These are phyloP conservation scores for Hansenula lynferdii DNA, from an alignment of 1,139 yeast species.

Conservation along the genomic window DNA sequence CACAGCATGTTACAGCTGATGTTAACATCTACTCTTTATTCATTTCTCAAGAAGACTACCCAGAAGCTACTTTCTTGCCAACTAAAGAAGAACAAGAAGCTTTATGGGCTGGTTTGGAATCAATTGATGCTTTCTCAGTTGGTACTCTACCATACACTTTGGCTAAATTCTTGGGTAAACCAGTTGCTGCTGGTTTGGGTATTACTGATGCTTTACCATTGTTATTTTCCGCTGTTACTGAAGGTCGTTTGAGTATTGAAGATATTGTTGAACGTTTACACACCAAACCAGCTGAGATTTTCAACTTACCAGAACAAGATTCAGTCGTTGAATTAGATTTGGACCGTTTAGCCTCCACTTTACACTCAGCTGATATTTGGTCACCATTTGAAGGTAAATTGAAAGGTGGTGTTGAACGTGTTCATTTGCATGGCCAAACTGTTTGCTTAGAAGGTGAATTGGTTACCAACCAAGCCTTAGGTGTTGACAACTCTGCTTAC, in stretches of 20 bases:
- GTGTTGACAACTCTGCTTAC: constrained; percentile 44
- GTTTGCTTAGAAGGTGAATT: constrained; percentile 81
- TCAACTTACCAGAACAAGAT: constrained; percentile 79
- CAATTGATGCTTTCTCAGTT: constrained; percentile 82
- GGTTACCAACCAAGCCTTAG: constrained; percentile 52
- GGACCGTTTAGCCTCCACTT: constrained; percentile 55
- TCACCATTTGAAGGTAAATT: constrained; percentile 52
- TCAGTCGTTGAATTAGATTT: constrained; percentile 75
- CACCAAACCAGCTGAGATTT: constrained; percentile 76
- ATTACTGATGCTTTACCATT: constrained; percentile 78
- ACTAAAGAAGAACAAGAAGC: constrained; percentile 74
- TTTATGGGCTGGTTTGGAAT: constrained; percentile 71
- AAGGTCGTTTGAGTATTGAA: constrained; percentile 63
- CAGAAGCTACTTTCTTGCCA: constrained; percentile 71
- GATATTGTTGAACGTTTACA: constrained; percentile 75
- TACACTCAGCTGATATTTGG: constrained; percentile 38
- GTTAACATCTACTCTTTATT: constrained; percentile 79
- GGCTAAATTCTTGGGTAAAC: constrained; percentile 59
- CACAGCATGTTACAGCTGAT: constrained; percentile 84
- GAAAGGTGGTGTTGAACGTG: constrained; percentile 86
- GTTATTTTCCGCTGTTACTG: constrained; percentile 74
- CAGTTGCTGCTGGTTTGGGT: constrained; percentile 69
- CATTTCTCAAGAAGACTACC: constrained; percentile 66
- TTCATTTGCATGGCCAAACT: constrained; percentile 70
- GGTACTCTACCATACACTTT: constrained; percentile 76